A percentile compares a stretch with the other conserved stretches of the same genome.
These are phyloP conservation scores for Rhododendron molle DNA, from an alignment of 148 eudicot genomes.

Conservation along the genomic window DNA sequence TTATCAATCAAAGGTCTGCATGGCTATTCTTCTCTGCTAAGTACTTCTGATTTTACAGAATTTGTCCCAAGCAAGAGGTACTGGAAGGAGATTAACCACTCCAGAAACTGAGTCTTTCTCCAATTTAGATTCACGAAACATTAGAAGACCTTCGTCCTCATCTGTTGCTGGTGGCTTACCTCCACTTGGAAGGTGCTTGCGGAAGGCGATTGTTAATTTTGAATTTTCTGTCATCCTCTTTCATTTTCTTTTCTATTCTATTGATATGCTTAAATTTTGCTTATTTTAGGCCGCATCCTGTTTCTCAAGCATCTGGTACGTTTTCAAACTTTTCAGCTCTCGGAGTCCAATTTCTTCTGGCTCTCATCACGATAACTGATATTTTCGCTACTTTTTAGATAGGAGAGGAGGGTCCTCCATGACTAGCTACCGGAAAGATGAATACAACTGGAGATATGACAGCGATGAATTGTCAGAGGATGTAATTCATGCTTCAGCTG, in stretches of 20 bases:
- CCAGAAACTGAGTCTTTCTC: slow-evolving; percentile 53
- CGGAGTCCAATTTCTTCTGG: neutral
- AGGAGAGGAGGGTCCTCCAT: slow-evolving; percentile 75
- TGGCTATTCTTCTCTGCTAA: neutral
- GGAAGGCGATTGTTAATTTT: neutral
- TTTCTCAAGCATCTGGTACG: slow-evolving; percentile 84
- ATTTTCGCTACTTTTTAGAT: slow-evolving; percentile 34
- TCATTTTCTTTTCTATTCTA: neutral
- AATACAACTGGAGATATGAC: slow-evolving; percentile 81
- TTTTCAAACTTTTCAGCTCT: slow-evolving; percentile 4
- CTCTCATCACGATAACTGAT: neutral
- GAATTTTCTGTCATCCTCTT: slow-evolving; percentile 1
- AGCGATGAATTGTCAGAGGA: slow-evolving; percentile 74
- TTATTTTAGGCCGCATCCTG: slow-evolving; percentile 57
- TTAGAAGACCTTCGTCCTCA: slow-evolving; percentile 71
- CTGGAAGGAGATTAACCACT: slow-evolving; percentile 50
- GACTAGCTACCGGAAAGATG: slow-evolving; percentile 82
- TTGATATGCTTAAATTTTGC: slow-evolving; percentile 6
- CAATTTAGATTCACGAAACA: slow-evolving; percentile 53
- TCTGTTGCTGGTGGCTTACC: slow-evolving; percentile 87
- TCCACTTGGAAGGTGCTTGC: slow-evolving; percentile 71
- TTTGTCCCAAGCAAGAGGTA: slow-evolving; percentile 61
- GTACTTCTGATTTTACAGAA: slow-evolving; percentile 36
- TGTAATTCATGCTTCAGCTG: slow-evolving; percentile 71
- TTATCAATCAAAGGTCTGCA: slow-evolving; percentile 5